Conservation (phyloP, 192 early-diverging fungal genomes). For the Linnemannia exigua region DNA sequence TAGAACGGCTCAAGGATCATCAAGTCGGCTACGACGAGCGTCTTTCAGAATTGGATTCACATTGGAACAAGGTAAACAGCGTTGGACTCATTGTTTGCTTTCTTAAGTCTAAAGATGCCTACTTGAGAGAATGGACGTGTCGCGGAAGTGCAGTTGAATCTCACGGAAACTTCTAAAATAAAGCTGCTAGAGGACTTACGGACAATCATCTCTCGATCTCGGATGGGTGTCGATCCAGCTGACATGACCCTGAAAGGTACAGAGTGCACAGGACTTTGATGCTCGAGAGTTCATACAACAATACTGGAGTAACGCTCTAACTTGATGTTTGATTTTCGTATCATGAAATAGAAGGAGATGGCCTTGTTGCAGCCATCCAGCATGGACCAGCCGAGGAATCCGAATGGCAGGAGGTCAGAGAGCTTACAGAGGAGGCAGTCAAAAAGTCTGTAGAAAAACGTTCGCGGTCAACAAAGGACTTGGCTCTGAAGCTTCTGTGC, state of each 20-base stretch:
- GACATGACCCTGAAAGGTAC: slow-evolving; percentile 26
- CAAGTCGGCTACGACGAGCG: slow-evolving; percentile 60
- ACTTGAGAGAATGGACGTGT: not conserved
- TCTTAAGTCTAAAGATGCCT: not conserved
- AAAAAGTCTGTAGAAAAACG: slow-evolving; percentile 7
- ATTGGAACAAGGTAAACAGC: slow-evolving; percentile 62
- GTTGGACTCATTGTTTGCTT: not conserved
- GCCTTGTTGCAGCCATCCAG: slow-evolving; percentile 16
- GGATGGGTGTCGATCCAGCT: not conserved
- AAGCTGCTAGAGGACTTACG: slow-evolving; percentile 24
- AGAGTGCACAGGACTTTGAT: not conserved
- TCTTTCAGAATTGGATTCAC: slow-evolving; percentile 57
- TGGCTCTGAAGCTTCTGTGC: slow-evolving; percentile 19
- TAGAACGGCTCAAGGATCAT: slow-evolving; percentile 60
- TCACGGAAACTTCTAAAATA: not conserved
- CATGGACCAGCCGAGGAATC: not conserved
- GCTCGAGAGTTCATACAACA: not conserved
- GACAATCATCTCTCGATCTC: slow-evolving; percentile 4
- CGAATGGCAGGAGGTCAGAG: slow-evolving; percentile 15
- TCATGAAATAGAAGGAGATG: slow-evolving; percentile 8
- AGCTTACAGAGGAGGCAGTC: slow-evolving; percentile 14
- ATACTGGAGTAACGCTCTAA: not conserved
- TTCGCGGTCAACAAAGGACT: slow-evolving; percentile 12
- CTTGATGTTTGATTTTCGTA: not conserved
- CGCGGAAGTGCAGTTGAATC: not conserved